These are phyloP conservation scores for Stachybotrys chartarum DNA, from an alignment of 2,329 filamentous ascomycete species.

Conservation along the genomic window DNA sequence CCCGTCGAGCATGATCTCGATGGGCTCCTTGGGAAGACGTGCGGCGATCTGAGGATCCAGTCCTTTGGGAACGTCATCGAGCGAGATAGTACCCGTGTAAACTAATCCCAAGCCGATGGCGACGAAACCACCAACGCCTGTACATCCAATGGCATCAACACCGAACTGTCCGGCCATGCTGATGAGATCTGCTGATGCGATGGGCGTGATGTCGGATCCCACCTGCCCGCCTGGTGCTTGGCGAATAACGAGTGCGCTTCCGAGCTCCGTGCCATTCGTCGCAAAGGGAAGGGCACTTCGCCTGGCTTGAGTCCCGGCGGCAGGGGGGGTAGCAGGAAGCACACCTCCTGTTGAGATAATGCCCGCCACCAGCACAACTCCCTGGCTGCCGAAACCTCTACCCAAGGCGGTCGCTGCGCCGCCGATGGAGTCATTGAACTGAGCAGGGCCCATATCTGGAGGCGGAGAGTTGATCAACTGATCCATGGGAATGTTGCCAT, in stretches of 20 bases:
- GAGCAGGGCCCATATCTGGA: neutral
- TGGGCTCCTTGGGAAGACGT: neutral
- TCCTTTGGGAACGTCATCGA: neutral
- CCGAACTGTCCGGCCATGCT: neutral
- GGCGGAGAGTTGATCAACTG: neutral
- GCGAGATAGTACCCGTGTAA: neutral
- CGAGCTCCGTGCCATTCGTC: neutral
- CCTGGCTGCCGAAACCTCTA: conserved; percentile 1
- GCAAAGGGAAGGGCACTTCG: neutral
- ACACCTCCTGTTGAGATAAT: neutral
- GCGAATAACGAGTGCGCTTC: neutral
- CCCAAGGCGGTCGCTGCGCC: neutral
- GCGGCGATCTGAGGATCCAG: neutral
- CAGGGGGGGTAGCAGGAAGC: neutral
- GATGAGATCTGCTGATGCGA: neutral
- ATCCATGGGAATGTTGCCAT: neutral
- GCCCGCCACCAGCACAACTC: neutral
- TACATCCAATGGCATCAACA: neutral
- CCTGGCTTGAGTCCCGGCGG: neutral
- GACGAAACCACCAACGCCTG: neutral
- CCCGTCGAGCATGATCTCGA: neutral
- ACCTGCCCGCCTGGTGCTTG: neutral
- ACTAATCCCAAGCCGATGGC: neutral
- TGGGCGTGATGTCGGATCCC: neutral
- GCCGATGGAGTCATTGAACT: conserved; percentile 1